Conservation (phyloP, 257 asterid species). For the Solanum piurae region DNA sequence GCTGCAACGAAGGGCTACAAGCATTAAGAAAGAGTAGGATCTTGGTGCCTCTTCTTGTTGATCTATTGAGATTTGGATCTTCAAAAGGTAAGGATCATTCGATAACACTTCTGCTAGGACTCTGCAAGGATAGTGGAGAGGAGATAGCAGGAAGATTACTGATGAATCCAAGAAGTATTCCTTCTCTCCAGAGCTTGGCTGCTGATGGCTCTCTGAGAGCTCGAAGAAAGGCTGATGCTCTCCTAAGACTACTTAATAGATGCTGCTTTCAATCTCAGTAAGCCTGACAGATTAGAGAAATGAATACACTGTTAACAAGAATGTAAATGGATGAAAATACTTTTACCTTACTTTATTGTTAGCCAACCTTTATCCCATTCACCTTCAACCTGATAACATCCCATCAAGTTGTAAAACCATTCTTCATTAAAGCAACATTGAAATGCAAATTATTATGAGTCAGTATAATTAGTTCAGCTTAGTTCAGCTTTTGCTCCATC, state of each 20-base stretch:
- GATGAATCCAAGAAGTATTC: constrained; percentile 71
- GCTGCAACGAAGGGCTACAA: constrained; percentile 54
- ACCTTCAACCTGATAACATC: neutral
- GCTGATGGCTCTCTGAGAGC: constrained; percentile 56
- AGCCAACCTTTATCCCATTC: neutral
- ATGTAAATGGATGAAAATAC: constrained; percentile 17
- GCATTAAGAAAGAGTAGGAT: constrained; percentile 49
- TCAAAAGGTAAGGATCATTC: constrained; percentile 72
- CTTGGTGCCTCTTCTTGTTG: constrained; percentile 62
- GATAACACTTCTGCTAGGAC: constrained; percentile 60
- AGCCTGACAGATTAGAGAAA: constrained; percentile 14
- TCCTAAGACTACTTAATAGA: constrained; percentile 72
- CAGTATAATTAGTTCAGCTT: neutral
- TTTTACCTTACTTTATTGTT: constrained; percentile 1
- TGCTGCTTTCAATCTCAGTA: constrained; percentile 50
- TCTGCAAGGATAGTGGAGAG: constrained; percentile 71
- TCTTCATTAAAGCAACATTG: neutral
- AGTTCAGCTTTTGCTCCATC: neutral
- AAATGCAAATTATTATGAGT: neutral
- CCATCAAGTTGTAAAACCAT: neutral
- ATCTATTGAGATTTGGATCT: constrained; percentile 77
- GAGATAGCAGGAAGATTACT: constrained; percentile 56
- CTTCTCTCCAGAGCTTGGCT: constrained; percentile 57
- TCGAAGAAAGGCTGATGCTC: constrained; percentile 73
- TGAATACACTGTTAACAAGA: neutral